Percentiles rank a stretch among this genome's conserved stretches.
Evolutionary conservation across 306 rosid species (phyloP).

Genomic region (Vicia villosa): DNA sequence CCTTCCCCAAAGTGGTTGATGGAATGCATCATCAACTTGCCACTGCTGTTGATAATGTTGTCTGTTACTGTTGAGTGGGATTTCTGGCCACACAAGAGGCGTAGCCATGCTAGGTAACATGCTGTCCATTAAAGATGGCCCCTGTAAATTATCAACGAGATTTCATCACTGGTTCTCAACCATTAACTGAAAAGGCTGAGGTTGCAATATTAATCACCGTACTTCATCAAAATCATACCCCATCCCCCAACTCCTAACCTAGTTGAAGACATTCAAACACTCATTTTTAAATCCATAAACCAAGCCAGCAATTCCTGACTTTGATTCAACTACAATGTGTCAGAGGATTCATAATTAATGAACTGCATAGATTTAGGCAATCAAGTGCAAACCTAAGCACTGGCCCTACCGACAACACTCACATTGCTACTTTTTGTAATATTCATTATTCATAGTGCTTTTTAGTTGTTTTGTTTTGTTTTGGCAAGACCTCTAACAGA

Average conservation of each 20-base stretch:
- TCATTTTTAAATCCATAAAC: slow-evolving; percentile 28
- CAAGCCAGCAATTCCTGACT: slow-evolving; percentile 15
- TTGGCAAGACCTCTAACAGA: slow-evolving; percentile 26
- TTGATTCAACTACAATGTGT: slow-evolving; percentile 13
- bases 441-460: slow-evolving; percentile 12
- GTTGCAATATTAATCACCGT: slow-evolving; percentile 10
- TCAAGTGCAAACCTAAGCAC: slow-evolving; percentile 21
- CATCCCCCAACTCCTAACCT: background rate
- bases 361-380: slow-evolving; percentile 7
- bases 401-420: slow-evolving; percentile 10
- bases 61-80: slow-evolving; percentile 56
- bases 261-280: slow-evolving; percentile 15
- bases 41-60: slow-evolving; percentile 77
- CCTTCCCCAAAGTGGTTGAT: slow-evolving; percentile 71
- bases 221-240: slow-evolving; percentile 18
- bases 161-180: slow-evolving; percentile 8
- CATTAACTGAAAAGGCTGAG: slow-evolving; percentile 21
- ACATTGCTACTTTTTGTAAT: slow-evolving; percentile 11
- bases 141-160: slow-evolving; percentile 52
- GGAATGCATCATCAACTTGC: slow-evolving; percentile 60
- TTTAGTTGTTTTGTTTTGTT: slow-evolving; percentile 23
- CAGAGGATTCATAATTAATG: slow-evolving; percentile 5
- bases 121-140: slow-evolving; percentile 57
- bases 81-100: slow-evolving; percentile 73
- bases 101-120: slow-evolving; percentile 61